Evolutionary conservation across 2,329 filamentous ascomycete genomes (phyloP), one percentile per base, ranked within the genome.

Genomic region (Graphilbum fragrans): DNA sequence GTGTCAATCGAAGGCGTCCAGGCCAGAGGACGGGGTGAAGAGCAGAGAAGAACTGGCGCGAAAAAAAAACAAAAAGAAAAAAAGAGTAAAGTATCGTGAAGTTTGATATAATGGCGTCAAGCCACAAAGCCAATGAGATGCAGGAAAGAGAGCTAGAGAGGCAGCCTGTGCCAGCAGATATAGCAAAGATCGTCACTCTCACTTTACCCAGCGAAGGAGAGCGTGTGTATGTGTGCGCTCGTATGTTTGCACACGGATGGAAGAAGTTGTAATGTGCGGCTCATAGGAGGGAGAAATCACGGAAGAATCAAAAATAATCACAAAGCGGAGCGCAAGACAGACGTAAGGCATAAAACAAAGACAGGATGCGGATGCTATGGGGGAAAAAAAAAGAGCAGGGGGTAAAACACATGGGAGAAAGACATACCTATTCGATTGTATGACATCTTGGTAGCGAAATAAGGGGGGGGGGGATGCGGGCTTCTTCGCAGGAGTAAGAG

Each of bases 371-470:
- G n/a, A n/a, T n/a, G n/a, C n/a, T n/a, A n/a, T n/a, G 23, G 23
- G 23, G 23, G 23, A 16, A 33, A 31, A 20, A 36, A 8, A 22
- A 27, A 7, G 23, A 27, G 23, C 23, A 16, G 29, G 29, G 29
- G 29, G 14, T 31, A 31, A 31, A 31, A 31, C 29, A 31, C 29
- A n/a, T n/a, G 6, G 35, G 6, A 39, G n/a, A 20, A 25, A 32
- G 32, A 75, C 76, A 66, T 70, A 76, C 80, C 77, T 69, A 85
- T 62, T 53, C 79, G 77, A 67, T 84, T 82, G 66, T 86, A 86
- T 58, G 77, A 74, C 78, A 84, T 83, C 63, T 53, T 54, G 53
- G 47, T 48, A 41, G 37, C 23, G 19, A 33, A 19, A 29, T 23
- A 37, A 39, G 25, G 44, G 39, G 46, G 19, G 18, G 32, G n/a